These are phyloP conservation scores for Arthrocladium fulminans DNA, from an alignment of 2,329 filamentous ascomycete genomes.

Conservation along the genomic window DNA sequence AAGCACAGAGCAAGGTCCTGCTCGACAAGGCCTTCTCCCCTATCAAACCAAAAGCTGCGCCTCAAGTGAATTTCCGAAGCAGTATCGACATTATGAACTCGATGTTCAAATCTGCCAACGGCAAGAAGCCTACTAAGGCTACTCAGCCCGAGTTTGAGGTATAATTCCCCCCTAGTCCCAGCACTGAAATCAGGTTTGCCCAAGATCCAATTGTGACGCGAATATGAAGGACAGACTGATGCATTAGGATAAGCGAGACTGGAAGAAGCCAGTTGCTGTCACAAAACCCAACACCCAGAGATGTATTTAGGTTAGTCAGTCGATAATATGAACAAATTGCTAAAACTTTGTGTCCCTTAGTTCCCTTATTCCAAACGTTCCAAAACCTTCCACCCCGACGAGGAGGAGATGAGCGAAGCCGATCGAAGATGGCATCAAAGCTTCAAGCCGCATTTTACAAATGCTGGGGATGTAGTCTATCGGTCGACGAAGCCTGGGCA, in stretches of 20 bases:
- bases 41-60: slow-evolving; percentile 19
- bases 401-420: slow-evolving; percentile 50
- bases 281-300: slow-evolving; percentile 26
- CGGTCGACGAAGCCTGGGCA: slow-evolving; percentile 7
- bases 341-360: slow-evolving; percentile 46
- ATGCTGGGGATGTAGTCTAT: slow-evolving; percentile 14
- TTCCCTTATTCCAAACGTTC: slow-evolving; percentile 77
- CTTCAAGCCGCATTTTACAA: slow-evolving; percentile 33
- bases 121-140: slow-evolving; percentile 46
- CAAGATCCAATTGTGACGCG: not conserved
- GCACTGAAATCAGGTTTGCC: slow-evolving; percentile 26
- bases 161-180: slow-evolving; percentile 51
- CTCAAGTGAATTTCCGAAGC: slow-evolving; percentile 58
- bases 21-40: slow-evolving; percentile 36
- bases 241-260: slow-evolving; percentile 6
- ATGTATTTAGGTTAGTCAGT: slow-evolving; percentile 34
- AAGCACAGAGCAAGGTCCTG: slow-evolving; percentile 53
- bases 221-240: slow-evolving; percentile 6
- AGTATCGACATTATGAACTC: slow-evolving; percentile 97
- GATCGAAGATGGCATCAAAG: slow-evolving; percentile 64
- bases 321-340: slow-evolving; percentile 33
- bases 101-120: slow-evolving; percentile 62
- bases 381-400: slow-evolving; percentile 55
- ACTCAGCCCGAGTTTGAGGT: slow-evolving; percentile 74
- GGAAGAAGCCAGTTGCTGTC: slow-evolving; percentile 30